Evolutionary conservation across 164 flowering plant species (phyloP).

Genomic region (Pachysandra terminalis): DNA sequence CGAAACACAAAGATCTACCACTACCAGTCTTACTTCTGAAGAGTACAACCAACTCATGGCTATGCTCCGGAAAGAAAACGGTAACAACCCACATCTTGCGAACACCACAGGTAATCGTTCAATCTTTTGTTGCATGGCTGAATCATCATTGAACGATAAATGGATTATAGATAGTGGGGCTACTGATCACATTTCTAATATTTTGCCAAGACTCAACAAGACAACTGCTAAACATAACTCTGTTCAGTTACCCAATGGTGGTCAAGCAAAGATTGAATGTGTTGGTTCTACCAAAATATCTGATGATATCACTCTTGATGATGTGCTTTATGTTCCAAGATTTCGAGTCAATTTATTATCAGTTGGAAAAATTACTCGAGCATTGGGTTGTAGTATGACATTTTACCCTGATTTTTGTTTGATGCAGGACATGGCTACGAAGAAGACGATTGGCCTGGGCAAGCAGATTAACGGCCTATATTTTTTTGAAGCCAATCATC

Average conservation of each 20-base stretch:
- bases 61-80: too few species aligned
- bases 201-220: background rate
- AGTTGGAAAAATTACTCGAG: background rate
- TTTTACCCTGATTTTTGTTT: background rate
- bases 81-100: too few species aligned
- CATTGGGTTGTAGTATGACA: background rate
- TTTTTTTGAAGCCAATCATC: too few species aligned
- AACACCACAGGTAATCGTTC: too few species aligned
- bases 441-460: background rate
- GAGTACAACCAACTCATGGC: too few species aligned
- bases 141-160: background rate
- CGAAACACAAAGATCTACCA: too few species aligned
- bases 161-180: background rate
- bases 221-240: background rate
- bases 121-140: too few species aligned
- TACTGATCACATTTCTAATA: background rate
- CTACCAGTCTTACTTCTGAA: too few species aligned
- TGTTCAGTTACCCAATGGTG: background rate
- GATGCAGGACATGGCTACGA: background rate
- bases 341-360: too few species aligned
- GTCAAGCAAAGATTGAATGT: background rate
- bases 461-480: background rate
- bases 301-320: background rate
- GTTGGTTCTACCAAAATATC: background rate
- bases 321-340: background rate